These are phyloP conservation scores for Periglandula ipomoeae DNA, from an alignment of 2,329 filamentous ascomycete species.

Conservation along the genomic window DNA sequence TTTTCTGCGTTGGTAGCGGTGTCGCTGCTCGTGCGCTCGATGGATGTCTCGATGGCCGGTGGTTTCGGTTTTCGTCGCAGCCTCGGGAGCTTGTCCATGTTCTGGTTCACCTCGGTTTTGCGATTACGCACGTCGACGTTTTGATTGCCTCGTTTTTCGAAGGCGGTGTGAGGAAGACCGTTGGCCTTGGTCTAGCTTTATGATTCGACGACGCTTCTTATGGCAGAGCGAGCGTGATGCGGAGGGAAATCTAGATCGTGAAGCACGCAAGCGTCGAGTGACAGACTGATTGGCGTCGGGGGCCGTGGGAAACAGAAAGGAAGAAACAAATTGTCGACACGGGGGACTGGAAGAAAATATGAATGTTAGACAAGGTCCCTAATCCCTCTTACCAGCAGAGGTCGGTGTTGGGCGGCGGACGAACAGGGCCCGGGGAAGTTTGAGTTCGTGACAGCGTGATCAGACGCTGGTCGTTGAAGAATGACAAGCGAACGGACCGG, in stretches of 20 bases:
- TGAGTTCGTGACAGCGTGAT: not conserved
- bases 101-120: not conserved
- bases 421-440: not conserved
- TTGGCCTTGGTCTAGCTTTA: no score
- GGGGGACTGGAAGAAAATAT: not conserved
- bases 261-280: no score
- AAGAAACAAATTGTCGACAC: not conserved
- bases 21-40: conserved; percentile 24
- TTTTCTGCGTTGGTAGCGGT: conserved; percentile 20
- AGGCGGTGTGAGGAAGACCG: no score
- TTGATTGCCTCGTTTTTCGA: no score
- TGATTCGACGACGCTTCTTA: no score
- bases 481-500: no score
- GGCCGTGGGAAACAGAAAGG: not conserved
- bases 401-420: not conserved
- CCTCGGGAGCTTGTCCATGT: conserved; percentile 34
- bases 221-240: no score
- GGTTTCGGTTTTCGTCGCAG: conserved; percentile 35
- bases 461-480: not conserved
- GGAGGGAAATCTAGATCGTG: no score
- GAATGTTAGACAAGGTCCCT: no score
- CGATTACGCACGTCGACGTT: no score
- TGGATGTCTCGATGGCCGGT: conserved; percentile 31
- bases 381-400: conserved; percentile 9
- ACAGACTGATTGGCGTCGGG: no score